phyloP scores from a whole-genome alignment of 2,329 filamentous ascomycete species.

The Byssoonygena ceratinophila region DNA sequence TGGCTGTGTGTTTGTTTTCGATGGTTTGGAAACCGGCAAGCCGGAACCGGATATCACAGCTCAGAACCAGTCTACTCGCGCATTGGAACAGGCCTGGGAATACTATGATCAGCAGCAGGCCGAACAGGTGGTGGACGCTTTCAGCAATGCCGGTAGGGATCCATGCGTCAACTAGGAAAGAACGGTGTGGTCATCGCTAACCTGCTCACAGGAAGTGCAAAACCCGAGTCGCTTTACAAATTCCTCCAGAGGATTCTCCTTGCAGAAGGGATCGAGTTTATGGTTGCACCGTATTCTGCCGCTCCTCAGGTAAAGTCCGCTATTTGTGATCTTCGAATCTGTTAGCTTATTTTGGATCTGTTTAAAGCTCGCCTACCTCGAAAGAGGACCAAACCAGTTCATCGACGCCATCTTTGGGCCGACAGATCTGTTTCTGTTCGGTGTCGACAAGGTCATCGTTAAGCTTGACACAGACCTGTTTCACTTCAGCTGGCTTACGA shows the following conservation, averaged over 20 bases:
- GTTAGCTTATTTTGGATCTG: constrained; percentile 10
- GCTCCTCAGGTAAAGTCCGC: constrained; percentile 61
- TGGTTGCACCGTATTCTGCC: constrained; percentile 78
- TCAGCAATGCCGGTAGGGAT: constrained; percentile 64
- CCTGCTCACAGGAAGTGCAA: constrained; percentile 51
- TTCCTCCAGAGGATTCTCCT: constrained; percentile 65
- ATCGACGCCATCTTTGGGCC: constrained; percentile 70
- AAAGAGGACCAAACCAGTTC: constrained; percentile 57
- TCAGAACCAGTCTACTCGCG: constrained; percentile 53
- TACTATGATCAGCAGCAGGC: constrained; percentile 74
- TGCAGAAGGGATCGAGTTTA: constrained; percentile 59
- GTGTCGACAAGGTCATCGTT: constrained; percentile 64
- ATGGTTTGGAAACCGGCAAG: constrained; percentile 69
- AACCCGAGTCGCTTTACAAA: constrained; percentile 61
- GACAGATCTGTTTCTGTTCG: constrained; percentile 75
- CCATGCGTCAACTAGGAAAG: background rate
- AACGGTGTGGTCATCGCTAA: constrained; percentile 10
- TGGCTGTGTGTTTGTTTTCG: constrained; percentile 81
- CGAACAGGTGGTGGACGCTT: constrained; percentile 70
- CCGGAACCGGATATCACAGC: constrained; percentile 55
- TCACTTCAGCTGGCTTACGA: constrained; percentile 53
- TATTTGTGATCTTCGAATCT: background rate
- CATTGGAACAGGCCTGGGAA: constrained; percentile 72
- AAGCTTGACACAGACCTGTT: constrained; percentile 46
- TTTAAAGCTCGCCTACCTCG: constrained; percentile 58